Conservation (phyloP, 257 asterid species). For the Jacaranda copaia region DNA sequence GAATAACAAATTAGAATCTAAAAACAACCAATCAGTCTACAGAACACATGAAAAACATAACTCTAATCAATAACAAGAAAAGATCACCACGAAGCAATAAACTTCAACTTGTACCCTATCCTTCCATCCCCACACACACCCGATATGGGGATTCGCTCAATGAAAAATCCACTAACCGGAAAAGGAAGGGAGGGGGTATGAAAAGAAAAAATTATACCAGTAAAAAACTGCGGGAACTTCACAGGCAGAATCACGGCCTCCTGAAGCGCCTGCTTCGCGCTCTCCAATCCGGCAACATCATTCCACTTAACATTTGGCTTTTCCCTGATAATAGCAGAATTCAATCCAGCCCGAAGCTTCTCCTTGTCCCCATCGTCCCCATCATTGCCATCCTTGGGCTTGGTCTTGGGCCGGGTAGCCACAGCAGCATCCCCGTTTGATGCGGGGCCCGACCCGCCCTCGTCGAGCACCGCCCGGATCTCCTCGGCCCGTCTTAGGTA, state of each 20-base stretch:
- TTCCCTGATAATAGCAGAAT: conserved; percentile 58
- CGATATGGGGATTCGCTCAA: background rate
- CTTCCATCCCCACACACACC: background rate
- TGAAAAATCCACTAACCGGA: background rate
- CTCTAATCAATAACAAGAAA: background rate
- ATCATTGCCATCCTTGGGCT: conserved; percentile 59
- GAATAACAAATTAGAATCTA: background rate
- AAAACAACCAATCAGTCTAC: background rate
- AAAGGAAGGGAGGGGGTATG: background rate
- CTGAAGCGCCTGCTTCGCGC: conserved; percentile 66
- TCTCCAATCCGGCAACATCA: conserved; percentile 67
- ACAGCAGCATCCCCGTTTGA: conserved; percentile 70
- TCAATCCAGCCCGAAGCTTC: conserved; percentile 58
- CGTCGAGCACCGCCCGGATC: conserved; percentile 74
- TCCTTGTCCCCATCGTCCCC: conserved; percentile 78
- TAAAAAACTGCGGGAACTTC: conserved; percentile 63
- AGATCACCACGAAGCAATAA: background rate
- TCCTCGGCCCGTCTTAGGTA: conserved; percentile 82
- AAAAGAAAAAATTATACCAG: conserved; percentile 39
- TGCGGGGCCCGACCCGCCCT: conserved; percentile 57
- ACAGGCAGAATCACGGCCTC: conserved; percentile 67
- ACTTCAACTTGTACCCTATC: background rate
- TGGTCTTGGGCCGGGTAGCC: conserved; percentile 63
- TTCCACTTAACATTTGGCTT: conserved; percentile 65
- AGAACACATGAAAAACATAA: background rate